phyloP scores from a whole-genome alignment of 225 moss, liverwort and hornwort species.

The Bryoerythrophyllum caledonicum region DNA sequence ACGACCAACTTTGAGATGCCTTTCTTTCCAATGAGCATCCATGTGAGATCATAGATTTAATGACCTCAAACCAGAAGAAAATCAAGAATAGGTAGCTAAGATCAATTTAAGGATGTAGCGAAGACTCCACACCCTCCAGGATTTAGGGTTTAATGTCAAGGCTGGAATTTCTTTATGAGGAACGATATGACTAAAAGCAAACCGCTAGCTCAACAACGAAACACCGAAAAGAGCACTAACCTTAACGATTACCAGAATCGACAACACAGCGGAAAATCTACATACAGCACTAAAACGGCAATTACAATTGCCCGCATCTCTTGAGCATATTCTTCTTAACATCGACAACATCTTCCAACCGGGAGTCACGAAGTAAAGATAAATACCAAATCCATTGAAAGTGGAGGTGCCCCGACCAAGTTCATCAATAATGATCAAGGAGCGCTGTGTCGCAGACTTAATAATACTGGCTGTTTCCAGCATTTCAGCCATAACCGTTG shows the following conservation, averaged over 20 bases:
- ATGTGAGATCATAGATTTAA: too few species aligned
- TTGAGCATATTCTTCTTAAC: not conserved
- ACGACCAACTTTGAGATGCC: conserved; percentile 56
- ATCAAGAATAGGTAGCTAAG: not conserved
- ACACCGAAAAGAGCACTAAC: not conserved
- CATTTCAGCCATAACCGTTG: conserved; percentile 99
- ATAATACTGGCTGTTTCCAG: conserved; percentile 91
- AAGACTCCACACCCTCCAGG: not conserved
- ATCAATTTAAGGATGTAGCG: not conserved
- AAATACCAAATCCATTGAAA: conserved; percentile 91
- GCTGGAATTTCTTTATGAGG: too few species aligned
- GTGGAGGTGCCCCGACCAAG: conserved; percentile 99
- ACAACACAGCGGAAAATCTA: not conserved
- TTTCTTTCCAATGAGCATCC: too few species aligned
- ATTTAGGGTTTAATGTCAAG: not conserved
- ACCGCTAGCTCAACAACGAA: not conserved
- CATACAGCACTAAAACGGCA: not conserved
- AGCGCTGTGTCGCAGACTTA: conserved; percentile 86
- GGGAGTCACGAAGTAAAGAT: not conserved
- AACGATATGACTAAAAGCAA: not conserved
- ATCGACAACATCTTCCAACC: too few species aligned
- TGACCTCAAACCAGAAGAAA: conserved; percentile 43
- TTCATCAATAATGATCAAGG: conserved; percentile 97
- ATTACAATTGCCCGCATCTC: too few species aligned
- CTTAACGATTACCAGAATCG: not conserved